Evolutionary conservation across 2,329 filamentous ascomycete genomes (phyloP).

Genomic region (Exserohilum rostratum): DNA sequence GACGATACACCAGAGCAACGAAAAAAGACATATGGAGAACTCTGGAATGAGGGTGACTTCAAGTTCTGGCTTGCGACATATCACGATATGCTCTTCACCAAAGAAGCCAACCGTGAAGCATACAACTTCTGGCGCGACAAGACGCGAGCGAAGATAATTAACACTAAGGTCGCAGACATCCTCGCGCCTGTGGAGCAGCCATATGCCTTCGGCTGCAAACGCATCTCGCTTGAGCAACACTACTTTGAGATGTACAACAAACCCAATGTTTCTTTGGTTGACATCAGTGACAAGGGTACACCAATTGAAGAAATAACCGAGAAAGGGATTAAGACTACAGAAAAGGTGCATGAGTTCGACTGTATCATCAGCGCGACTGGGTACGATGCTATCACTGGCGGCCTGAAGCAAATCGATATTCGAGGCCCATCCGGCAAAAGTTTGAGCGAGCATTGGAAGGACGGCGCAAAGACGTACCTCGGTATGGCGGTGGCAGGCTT

Average conservation of each 20-base stretch:
- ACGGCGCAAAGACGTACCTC: constrained; percentile 42
- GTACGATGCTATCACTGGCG: constrained; percentile 50
- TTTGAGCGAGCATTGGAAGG: constrained; percentile 24
- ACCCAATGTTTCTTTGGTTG: constrained; percentile 57
- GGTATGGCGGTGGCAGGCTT: constrained; percentile 49
- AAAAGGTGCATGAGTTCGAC: constrained; percentile 58
- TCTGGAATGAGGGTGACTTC: constrained; percentile 31
- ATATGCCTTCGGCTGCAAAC: constrained; percentile 31
- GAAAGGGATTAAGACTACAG: constrained; percentile 56
- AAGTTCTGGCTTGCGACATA: constrained; percentile 38
- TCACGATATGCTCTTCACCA: constrained; percentile 43
- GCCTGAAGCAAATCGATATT: constrained; percentile 46
- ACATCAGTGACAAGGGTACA: constrained; percentile 39
- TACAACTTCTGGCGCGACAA: constrained; percentile 55
- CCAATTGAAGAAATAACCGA: constrained; percentile 55
- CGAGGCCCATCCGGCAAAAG: constrained; percentile 32
- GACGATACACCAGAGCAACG: constrained; percentile 27
- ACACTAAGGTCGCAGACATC: constrained; percentile 47
- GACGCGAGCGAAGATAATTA: constrained; percentile 43
- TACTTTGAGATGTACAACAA: constrained; percentile 50
- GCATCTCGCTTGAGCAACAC: constrained; percentile 31
- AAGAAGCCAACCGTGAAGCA: constrained; percentile 48
- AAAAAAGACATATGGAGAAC: constrained; percentile 19
- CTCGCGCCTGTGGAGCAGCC: constrained; percentile 48
- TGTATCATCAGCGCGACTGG: constrained; percentile 57